Evolutionary conservation across 352 stramenopile species (phyloP), one percentile per base, ranked within the genome.

Genomic region (Pythium angustatum): DNA sequence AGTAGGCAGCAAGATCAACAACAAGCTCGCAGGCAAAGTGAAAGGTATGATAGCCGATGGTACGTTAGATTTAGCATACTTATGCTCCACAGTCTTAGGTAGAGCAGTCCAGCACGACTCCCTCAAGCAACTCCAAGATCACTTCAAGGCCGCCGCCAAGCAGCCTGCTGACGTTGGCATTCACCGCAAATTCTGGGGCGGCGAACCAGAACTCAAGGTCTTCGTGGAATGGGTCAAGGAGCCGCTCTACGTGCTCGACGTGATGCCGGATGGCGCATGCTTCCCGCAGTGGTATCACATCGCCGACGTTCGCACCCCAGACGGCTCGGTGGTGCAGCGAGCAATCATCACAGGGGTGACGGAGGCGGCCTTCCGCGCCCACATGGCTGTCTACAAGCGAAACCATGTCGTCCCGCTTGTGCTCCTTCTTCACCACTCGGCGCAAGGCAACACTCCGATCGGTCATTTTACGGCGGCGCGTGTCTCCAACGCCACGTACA

Each of bases 231-330:
- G 28, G 41, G 21, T 47, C 7, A 5, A 11, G 8, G 55, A 62
- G 17, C 55, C 55, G 12, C 1, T 62, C 2, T 54, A 62, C 44
- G 55, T 55, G 9, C 3, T 62, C 30, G 55, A 62, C 31, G 43
- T 45, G 12, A 55, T 47, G 41, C 28, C 55, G 5, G 28, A 62
- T 43, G 55, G 55, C 27, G 19, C 33, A 41, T 27, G 5, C 27
- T 62, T 44, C 30, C 43, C 31, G 6, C 55, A 62, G 26, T 36
- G 41, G 28, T 62, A 62, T 24, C 27, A 9, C 4, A 6, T 55
- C 1, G 21, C 17, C 28, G 30, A 54, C 24, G 9, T 47, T 5
- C 27, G 21, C 3, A 12, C 12, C 3, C 1, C 3, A n/a, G 44
- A 53, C 24, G 30, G 43, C 1, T 17, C 8, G 1, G 19, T 44